These are phyloP conservation scores for Talaromyces nanjingensis DNA, from an alignment of 495 filamentous ascomycete species.

Conservation along the genomic window DNA sequence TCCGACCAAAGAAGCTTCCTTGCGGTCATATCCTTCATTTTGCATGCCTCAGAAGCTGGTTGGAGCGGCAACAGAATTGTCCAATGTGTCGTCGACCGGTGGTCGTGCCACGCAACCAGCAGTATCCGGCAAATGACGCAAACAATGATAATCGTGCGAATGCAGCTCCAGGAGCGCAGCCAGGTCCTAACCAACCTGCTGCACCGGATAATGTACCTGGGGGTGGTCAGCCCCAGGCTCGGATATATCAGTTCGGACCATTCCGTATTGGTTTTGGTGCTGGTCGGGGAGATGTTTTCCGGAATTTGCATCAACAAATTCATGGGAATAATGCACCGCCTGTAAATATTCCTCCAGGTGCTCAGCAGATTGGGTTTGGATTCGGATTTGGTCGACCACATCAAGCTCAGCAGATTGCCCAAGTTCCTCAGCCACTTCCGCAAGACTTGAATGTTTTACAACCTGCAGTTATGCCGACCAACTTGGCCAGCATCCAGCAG, in stretches of 20 bases:
- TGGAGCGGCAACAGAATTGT: constrained; percentile 97
- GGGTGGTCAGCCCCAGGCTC: constrained; percentile 32
- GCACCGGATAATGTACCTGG: constrained; percentile 23
- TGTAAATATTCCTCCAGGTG: constrained; percentile 22
- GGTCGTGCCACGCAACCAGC: constrained; percentile 22
- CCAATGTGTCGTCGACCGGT: constrained; percentile 90
- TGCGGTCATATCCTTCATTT: constrained; percentile 96
- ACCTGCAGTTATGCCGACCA: constrained; percentile 14
- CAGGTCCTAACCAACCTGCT: constrained; percentile 21
- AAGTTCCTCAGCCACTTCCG: constrained; percentile 10
- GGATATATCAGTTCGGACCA: constrained; percentile 49
- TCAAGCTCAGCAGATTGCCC: constrained; percentile 20
- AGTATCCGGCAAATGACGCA: constrained; percentile 17
- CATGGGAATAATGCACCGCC: constrained; percentile 32
- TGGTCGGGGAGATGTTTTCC: constrained; percentile 45
- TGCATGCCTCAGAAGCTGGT: constrained; percentile 88
- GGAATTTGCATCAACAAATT: constrained; percentile 45
- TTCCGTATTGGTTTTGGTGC: constrained; percentile 53
- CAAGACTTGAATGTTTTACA: constrained; percentile 10
- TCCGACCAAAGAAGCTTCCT: constrained; percentile 88
- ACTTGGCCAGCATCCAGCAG: constrained; percentile 33
- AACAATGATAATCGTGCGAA: constrained; percentile 22
- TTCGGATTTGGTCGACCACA: constrained; percentile 31
- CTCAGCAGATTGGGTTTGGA: constrained; percentile 35
- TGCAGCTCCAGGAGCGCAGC: constrained; percentile 19